These are phyloP conservation scores for Komagataella phaffii DNA, from an alignment of 805 yeast species.

Conservation along the genomic window DNA sequence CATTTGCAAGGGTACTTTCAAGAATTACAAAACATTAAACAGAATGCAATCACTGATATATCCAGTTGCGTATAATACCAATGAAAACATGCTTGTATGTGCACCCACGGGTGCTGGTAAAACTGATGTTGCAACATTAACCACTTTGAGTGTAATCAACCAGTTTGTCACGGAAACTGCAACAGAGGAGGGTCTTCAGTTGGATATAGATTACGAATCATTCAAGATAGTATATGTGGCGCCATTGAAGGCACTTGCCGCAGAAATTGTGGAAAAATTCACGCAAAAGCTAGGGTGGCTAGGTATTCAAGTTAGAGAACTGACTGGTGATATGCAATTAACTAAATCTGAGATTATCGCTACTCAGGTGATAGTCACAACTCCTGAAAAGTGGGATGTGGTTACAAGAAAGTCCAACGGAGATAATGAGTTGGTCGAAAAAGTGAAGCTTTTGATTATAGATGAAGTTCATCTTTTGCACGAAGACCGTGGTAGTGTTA, in stretches of 20 bases:
- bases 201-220: constrained; percentile 36
- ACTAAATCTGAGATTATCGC: constrained; percentile 62
- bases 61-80: constrained; percentile 63
- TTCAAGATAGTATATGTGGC: constrained; percentile 84
- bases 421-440: constrained; percentile 71
- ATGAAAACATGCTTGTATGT: constrained; percentile 68
- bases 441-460: constrained; percentile 75
- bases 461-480: constrained; percentile 95
- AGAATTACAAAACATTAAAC: constrained; percentile 64
- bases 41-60: constrained; percentile 73
- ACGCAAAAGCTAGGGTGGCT: constrained; percentile 48
- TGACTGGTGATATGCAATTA: constrained; percentile 81
- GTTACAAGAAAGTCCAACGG: constrained; percentile 87
- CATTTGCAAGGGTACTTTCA: constrained; percentile 75
- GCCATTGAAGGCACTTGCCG: constrained; percentile 88
- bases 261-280: constrained; percentile 86
- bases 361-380: constrained; percentile 78
- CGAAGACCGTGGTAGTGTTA: constrained; percentile 96
- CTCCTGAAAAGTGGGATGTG: constrained; percentile 98
- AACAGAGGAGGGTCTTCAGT: constrained; percentile 6
- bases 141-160: constrained; percentile 51
- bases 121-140: constrained; percentile 88
- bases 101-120: constrained; percentile 99
- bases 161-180: constrained; percentile 26
- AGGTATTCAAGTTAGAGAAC: constrained; percentile 67